Base-by-base conservation (phyloP, 2,329 filamentous ascomycete genomes). In the Fusarium sp. region DNA sequence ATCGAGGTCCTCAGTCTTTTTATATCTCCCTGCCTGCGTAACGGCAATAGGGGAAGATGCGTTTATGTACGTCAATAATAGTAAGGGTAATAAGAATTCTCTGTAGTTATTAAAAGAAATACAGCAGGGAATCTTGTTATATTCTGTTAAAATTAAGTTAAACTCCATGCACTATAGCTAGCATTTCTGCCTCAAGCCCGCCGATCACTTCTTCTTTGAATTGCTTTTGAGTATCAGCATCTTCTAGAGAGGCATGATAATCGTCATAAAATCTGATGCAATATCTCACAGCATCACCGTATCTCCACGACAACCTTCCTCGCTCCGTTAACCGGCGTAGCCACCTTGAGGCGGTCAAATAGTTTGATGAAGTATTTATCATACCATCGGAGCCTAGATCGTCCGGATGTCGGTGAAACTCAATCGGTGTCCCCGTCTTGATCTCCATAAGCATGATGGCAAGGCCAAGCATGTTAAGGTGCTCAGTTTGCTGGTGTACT, bases 321-420 rank as follows among this genome's bases (percentile, higher is more conserved):
- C 45, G 45, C 0, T 32, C 45, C 0, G 14, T 32, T 1, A 30
- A 0, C 1, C 8, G 45, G 2, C 28, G 28, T 1, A 50, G 20
- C 28, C 45, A 50, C 45, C 28, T 50, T 17, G 45, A 50, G 10
- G 45, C 45, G 4, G 45, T 50, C 20, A 50, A 1, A 3, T n/a
- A 50, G 20, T 50, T 50, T 0, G 28, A 1, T 6, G 20, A 50
- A 4, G 0, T 8, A 3, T 50, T 50, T 2, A 1, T 6, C 28
- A 0, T 32, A 0, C 28, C 45, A 0, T 32, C 20, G 0, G 45
- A 22, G 9, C 28, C 45, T 3, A 48, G 45, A 3, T 30, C 28
- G 6, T 48, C 28, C 1, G 28, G 45, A 3, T 11, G 9, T 48
- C 28, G 20, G 8, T 48, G 45, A 4, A 1, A n/a, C 9, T 48